These are phyloP conservation scores for Cornus controversa DNA, from an alignment of 148 eudicot species.

Conservation along the genomic window DNA sequence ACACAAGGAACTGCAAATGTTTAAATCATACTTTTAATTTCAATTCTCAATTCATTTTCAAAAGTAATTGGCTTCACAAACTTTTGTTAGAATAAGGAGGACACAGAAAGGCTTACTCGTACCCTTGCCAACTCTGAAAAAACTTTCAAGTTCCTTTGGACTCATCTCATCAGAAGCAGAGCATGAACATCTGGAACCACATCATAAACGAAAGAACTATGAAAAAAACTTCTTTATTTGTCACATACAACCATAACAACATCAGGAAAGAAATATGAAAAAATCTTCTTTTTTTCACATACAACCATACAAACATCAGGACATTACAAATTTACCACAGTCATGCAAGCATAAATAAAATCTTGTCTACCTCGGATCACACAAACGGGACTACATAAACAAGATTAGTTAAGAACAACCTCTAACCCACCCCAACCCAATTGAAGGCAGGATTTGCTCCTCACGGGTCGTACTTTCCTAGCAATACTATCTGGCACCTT, in stretches of 20 bases:
- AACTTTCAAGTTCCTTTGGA: constrained; percentile 53
- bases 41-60: no score
- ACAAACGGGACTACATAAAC: not conserved
- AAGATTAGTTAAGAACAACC: not conserved
- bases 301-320: not conserved
- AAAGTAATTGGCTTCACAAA: not conserved
- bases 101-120: constrained; percentile 15
- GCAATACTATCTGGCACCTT: no score
- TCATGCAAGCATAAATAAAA: not conserved
- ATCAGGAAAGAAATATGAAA: not conserved
- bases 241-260: not conserved
- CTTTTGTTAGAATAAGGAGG: not conserved
- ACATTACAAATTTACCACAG: not conserved
- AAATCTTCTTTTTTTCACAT: not conserved
- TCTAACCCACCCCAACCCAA: no score
- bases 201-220: constrained; percentile 5
- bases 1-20: not conserved
- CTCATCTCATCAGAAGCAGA: constrained; percentile 58
- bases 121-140: constrained; percentile 52
- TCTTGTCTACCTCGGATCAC: not conserved
- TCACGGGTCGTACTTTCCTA: no score
- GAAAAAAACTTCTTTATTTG: not conserved
- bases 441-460: no score
- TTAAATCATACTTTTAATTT: no score
- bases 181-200: constrained; percentile 64